Evolutionary conservation across 345 rosid species (phyloP), one percentile per base, ranked within the genome.

Genomic region (Rhodamnia argentea): DNA sequence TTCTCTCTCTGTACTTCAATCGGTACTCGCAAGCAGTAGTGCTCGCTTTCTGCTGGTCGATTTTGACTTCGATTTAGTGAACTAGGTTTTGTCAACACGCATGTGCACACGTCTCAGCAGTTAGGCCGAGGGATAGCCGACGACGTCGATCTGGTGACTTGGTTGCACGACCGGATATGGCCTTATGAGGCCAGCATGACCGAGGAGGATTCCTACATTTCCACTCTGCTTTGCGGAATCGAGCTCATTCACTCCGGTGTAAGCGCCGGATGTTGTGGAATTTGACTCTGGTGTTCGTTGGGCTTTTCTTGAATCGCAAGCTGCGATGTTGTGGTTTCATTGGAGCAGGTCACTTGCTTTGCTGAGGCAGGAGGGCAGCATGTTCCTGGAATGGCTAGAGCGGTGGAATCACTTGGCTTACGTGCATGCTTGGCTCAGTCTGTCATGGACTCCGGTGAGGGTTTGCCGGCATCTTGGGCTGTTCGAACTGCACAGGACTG

Each of bases 281-380:
- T 70, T 32, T 70, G 4, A 23, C 47, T 70, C 47, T 42, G 26
- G 26, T 10, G 0, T 37, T 37, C 40, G 40, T 37, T 70, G 13
- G 4, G 3, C 47, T 70, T 70, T 70, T 70, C 78, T 5, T 7
- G 78, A 16, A 57, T 37, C 14, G 5, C 37, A 52, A 18, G 74
- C 26, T 52, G 42, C 18, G 47, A 56, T 85, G 24, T 15, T 29
- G 83, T 56, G 47, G 88, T 52, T 70, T 87, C 13, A 11, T 85
- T 83, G 82, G 26, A 84, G 53, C 57, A 94, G 97, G 94, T 93
- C 37, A 92, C 97, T 9, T 94, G 97, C 91, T 92, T 93, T 86
- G 96, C 97, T 47, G 96, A 94, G 89, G 97, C 96, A 0, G 97
- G 97, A 86, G 97, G 96, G 57, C 97, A 92, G 87, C 93, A 93